A percentile compares a stretch with the other conserved stretches of the same genome.
These are phyloP conservation scores for Hydnomerulius pinastri DNA, from an alignment of 768 basidiomycete genomes.

Conservation along the genomic window DNA sequence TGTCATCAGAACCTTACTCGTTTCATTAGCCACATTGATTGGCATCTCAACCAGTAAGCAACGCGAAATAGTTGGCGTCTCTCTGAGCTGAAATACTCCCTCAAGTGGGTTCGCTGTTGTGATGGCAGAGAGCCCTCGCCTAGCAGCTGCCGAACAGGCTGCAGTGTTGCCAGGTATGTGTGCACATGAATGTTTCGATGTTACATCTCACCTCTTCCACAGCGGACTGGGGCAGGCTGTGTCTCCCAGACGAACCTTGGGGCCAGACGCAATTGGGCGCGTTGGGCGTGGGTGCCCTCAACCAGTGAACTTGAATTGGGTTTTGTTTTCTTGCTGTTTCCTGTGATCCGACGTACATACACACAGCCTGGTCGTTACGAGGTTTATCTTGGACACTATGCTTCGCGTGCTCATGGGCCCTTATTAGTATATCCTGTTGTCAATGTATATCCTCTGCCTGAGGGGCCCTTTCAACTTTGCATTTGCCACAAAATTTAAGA, in stretches of 20 bases:
- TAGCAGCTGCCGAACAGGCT: slow-evolving; percentile 8
- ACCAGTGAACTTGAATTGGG: background rate
- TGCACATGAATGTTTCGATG: background rate
- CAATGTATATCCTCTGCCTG: too few relatives aligned
- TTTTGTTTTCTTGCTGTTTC: background rate
- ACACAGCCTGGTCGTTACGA: background rate
- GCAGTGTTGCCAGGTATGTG: slow-evolving; percentile 23
- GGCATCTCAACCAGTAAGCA: slow-evolving; percentile 29
- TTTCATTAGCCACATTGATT: slow-evolving; percentile 28
- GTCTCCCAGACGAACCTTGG: slow-evolving; percentile 2
- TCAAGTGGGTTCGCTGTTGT: slow-evolving; percentile 30
- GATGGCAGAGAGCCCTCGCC: slow-evolving; percentile 25
- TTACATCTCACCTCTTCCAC: background rate
- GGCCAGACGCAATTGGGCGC: slow-evolving; percentile 1
- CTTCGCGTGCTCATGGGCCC: too few relatives aligned
- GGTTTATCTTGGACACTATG: too few relatives aligned
- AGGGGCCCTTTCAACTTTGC: too few relatives aligned
- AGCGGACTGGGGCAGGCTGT: slow-evolving; percentile 25
- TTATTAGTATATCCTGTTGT: too few relatives aligned
- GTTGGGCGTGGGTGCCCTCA: too few relatives aligned
- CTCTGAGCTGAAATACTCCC: background rate
- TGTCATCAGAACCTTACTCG: background rate
- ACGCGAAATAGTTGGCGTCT: background rate
- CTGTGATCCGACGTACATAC: background rate
- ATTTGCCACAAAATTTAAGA: too few relatives aligned